A percentile compares a stretch with the other conserved stretches of the same genome.
Conservation (phyloP, 331 rosid genomes). For the Telfairia occidentalis region DNA sequence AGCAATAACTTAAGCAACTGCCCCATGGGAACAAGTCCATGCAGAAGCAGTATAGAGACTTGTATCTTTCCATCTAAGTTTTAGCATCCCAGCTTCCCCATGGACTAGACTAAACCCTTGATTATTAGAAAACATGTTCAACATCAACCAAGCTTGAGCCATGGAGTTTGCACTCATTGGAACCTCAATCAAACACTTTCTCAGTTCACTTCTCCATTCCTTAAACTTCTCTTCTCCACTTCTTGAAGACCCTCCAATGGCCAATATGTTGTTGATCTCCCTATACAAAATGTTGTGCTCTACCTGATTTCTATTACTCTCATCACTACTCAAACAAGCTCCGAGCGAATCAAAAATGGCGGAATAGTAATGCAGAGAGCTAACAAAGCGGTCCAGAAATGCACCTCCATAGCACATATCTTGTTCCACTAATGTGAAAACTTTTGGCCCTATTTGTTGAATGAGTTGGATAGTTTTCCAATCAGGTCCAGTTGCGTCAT, state of each 20-base stretch:
- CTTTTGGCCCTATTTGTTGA: conserved; percentile 44
- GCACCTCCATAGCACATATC: conserved; percentile 55
- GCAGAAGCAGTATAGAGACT: conserved; percentile 81
- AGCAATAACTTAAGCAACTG: neutral
- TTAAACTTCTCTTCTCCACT: conserved; percentile 70
- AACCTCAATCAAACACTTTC: conserved; percentile 37
- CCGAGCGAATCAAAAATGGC: conserved; percentile 76
- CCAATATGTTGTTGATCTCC: conserved; percentile 72
- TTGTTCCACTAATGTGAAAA: conserved; percentile 70
- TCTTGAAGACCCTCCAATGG: conserved; percentile 62
- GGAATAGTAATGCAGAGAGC: conserved; percentile 72
- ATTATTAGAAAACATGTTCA: conserved; percentile 56
- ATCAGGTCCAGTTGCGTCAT: conserved; percentile 66
- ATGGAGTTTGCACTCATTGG: conserved; percentile 68
- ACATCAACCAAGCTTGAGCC: conserved; percentile 80
- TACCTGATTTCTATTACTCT: conserved; percentile 36
- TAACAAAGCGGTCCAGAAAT: conserved; percentile 77
- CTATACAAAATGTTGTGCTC: conserved; percentile 42
- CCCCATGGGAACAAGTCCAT: conserved; percentile 44
- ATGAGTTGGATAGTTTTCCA: conserved; percentile 52
- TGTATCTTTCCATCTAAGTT: conserved; percentile 80
- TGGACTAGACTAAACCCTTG: conserved; percentile 63
- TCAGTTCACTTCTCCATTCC: conserved; percentile 67
- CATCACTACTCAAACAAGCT: conserved; percentile 38
- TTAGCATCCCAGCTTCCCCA: conserved; percentile 50